phyloP scores from a whole-genome alignment of 2,329 filamentous ascomycete species.

The Epichloe amarillans region DNA sequence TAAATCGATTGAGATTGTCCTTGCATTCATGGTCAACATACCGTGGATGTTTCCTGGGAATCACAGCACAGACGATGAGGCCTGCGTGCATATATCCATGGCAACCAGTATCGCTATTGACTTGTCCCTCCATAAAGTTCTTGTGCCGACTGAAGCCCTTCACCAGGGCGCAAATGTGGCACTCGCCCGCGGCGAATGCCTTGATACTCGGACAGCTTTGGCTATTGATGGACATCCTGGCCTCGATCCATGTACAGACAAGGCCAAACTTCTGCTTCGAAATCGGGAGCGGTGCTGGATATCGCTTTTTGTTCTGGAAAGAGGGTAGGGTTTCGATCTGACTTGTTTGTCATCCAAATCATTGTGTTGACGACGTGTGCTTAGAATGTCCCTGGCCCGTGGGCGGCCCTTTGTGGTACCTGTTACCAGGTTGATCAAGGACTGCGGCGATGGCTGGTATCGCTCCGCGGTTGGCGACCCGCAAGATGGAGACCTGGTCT shows the following conservation, averaged over 20 bases:
- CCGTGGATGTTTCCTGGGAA: slow-evolving; percentile 60
- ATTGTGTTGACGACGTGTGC: no score
- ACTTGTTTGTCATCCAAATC: no score
- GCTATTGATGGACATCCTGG: slow-evolving; percentile 55
- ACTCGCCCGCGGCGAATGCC: slow-evolving; percentile 52
- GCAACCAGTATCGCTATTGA: slow-evolving; percentile 58
- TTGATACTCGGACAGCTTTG: slow-evolving; percentile 52
- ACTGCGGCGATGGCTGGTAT: slow-evolving; percentile 60
- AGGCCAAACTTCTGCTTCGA: slow-evolving; percentile 47
- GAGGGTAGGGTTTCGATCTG: slow-evolving; percentile 33
- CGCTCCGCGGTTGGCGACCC: slow-evolving; percentile 47
- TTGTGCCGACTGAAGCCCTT: slow-evolving; percentile 38
- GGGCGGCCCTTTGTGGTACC: slow-evolving; percentile 57
- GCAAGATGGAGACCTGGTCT: slow-evolving; percentile 58
- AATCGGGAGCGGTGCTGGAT: slow-evolving; percentile 58
- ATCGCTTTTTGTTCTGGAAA: slow-evolving; percentile 57
- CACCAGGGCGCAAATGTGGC: slow-evolving; percentile 30
- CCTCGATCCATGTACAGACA: slow-evolving; percentile 45
- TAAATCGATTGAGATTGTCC: slow-evolving; percentile 59
- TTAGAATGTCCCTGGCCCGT: slow-evolving; percentile 51
- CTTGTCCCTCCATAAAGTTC: slow-evolving; percentile 55
- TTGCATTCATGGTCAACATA: slow-evolving; percentile 64
- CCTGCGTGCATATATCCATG: slow-evolving; percentile 57
- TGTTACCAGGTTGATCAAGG: slow-evolving; percentile 49
- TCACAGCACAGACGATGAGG: slow-evolving; percentile 59